Evolutionary conservation across 169 alveolate genomes (phyloP).

Genomic region (Amoebophrya sp.): DNA sequence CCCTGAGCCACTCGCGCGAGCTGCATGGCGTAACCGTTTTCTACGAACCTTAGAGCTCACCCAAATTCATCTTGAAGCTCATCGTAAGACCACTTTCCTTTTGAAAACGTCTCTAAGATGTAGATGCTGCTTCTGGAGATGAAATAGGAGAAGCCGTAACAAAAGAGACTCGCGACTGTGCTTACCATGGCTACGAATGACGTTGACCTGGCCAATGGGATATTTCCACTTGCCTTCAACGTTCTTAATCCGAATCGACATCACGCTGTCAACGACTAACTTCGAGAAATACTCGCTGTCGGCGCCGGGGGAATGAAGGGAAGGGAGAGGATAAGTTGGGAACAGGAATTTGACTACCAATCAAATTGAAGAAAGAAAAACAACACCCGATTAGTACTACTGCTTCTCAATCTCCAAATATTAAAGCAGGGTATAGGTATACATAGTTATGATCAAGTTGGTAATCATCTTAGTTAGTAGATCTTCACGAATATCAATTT

Average conservation of each 20-base stretch:
- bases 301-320: too few species aligned
- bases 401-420: too few species aligned
- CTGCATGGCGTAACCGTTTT: constrained; percentile 78
- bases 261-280: constrained; percentile 89
- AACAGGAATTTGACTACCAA: too few species aligned
- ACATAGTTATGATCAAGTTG: too few species aligned
- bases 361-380: too few species aligned
- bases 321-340: too few species aligned
- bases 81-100: not conserved
- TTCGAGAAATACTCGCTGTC: constrained; percentile 69
- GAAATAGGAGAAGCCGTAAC: constrained; percentile 45
- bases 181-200: constrained; percentile 92
- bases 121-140: not conserved
- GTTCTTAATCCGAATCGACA: constrained; percentile 69
- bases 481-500: too few species aligned
- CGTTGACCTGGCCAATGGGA: constrained; percentile 90
- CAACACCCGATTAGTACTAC: too few species aligned
- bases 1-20: constrained; percentile 91
- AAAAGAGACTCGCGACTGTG: constrained; percentile 77
- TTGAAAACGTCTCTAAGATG: not conserved
- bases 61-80: constrained; percentile 40
- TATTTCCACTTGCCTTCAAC: constrained; percentile 67
- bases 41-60: constrained; percentile 33
- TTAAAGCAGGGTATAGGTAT: too few species aligned
- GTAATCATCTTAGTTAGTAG: too few species aligned